Conservation (phyloP, 2,329 filamentous ascomycete species). For the Metarhizium humberi region DNA sequence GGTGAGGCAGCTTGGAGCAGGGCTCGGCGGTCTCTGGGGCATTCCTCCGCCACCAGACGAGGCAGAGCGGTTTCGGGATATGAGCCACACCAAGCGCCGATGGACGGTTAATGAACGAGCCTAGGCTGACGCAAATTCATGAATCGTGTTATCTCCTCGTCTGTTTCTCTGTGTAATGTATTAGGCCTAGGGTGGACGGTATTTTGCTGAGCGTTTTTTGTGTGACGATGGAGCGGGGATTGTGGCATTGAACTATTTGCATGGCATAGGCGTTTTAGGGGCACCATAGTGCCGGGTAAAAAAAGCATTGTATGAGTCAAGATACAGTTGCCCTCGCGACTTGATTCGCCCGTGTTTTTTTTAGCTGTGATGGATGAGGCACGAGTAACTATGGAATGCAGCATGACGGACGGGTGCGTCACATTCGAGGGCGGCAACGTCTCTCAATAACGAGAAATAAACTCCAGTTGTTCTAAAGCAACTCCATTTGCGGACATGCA, state of each 20-base stretch:
- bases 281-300: background rate
- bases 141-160: background rate
- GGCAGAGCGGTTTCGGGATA: constrained; percentile 36
- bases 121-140: constrained; percentile 3
- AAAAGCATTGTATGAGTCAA: background rate
- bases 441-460: background rate
- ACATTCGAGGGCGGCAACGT: no score
- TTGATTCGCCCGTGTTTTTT: background rate
- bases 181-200: background rate
- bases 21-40: constrained; percentile 34
- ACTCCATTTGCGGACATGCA: background rate
- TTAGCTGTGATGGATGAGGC: no score
- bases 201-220: background rate
- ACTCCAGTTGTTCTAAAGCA: background rate
- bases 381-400: no score
- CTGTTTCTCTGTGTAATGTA: background rate
- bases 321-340: background rate
- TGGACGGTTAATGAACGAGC: constrained; percentile 46
- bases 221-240: background rate
- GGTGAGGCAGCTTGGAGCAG: constrained; percentile 26
- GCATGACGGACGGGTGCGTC: no score
- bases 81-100: constrained; percentile 38
- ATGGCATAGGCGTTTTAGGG: constrained; percentile 4
- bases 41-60: constrained; percentile 33
- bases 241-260: background rate